These are phyloP conservation scores for Mycosarcoma mackinlayi DNA, from an alignment of 1,284 basidiomycete genomes.

Conservation along the genomic window DNA sequence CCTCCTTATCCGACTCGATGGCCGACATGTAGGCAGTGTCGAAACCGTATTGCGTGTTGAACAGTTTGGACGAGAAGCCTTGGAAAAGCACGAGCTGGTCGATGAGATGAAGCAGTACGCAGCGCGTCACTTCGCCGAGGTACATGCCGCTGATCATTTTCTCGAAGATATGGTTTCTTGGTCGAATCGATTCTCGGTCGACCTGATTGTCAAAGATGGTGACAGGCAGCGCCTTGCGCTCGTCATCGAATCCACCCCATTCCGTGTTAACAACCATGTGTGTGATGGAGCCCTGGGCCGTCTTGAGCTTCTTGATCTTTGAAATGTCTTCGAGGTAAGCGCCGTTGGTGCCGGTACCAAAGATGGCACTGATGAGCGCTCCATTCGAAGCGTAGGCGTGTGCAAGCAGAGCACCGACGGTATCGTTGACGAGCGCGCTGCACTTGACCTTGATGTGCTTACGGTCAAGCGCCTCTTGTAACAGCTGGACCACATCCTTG, in stretches of 20 bases:
- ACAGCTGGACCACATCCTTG: constrained; percentile 87
- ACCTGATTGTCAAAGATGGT: constrained; percentile 94
- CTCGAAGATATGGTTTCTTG: constrained; percentile 91
- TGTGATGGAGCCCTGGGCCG: constrained; percentile 27
- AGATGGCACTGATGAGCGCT: constrained; percentile 84
- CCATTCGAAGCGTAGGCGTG: constrained; percentile 90
- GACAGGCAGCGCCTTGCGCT: constrained; percentile 83
- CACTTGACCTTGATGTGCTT: constrained; percentile 94
- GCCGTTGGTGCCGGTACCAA: constrained; percentile 97
- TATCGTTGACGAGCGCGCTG: constrained; percentile 92
- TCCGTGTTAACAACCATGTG: constrained; percentile 96
- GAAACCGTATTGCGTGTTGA: constrained; percentile 92
- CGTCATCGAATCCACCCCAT: constrained; percentile 72
- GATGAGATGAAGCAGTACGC: constrained; percentile 84
- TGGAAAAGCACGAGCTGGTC: constrained; percentile 80
- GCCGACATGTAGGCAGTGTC: constrained; percentile 92
- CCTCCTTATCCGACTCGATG: constrained; percentile 74
- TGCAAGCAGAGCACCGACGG: constrained; percentile 91
- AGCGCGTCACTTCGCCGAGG: constrained; percentile 90
- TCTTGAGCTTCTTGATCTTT: constrained; percentile 79
- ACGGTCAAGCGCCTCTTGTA: constrained; percentile 92
- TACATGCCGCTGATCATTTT: constrained; percentile 99
- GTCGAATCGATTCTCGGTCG: constrained; percentile 93
- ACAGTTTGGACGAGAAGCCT: constrained; percentile 77
- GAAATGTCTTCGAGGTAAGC: constrained; percentile 90